These are phyloP conservation scores for Blastobotrys indianensis DNA, from an alignment of 1,139 yeast genomes.

Conservation along the genomic window DNA sequence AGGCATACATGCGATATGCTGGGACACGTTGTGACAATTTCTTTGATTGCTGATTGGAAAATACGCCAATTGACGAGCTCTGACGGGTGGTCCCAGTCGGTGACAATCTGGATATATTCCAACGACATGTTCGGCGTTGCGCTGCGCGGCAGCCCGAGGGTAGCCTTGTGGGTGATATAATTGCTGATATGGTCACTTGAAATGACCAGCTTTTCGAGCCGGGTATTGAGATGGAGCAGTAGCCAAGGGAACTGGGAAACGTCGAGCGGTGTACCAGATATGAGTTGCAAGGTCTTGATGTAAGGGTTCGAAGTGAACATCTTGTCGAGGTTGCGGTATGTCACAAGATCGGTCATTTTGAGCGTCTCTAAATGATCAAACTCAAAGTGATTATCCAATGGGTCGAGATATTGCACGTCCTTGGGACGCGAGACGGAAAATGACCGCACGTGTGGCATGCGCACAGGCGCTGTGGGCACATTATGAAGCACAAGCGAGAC, in stretches of 20 bases:
- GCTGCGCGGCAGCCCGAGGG: not conserved
- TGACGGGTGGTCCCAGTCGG: not conserved
- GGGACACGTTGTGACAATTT: not conserved
- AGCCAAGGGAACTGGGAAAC: not conserved
- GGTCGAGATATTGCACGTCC: not conserved
- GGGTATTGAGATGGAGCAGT: not conserved
- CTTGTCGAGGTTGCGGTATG: conserved; percentile 1
- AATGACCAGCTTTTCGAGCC: not conserved
- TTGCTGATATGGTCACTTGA: not conserved
- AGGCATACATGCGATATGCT: not conserved
- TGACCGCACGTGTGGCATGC: not conserved
- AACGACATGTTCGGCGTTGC: not conserved
- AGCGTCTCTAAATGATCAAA: not conserved
- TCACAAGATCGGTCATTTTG: not conserved
- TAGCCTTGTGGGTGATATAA: not conserved
- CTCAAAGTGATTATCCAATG: not conserved
- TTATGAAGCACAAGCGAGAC: not conserved
- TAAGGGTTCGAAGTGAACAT: not conserved
- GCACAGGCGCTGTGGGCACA: not conserved
- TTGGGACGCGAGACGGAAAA: not conserved
- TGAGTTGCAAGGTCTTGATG: not conserved
- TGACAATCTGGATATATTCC: not conserved
- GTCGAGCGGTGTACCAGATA: not conserved
- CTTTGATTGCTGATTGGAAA: not conserved
- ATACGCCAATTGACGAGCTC: not conserved